Evolutionary conservation across 1,284 basidiomycete genomes (phyloP).

Genomic region (Puccinia triticina): DNA sequence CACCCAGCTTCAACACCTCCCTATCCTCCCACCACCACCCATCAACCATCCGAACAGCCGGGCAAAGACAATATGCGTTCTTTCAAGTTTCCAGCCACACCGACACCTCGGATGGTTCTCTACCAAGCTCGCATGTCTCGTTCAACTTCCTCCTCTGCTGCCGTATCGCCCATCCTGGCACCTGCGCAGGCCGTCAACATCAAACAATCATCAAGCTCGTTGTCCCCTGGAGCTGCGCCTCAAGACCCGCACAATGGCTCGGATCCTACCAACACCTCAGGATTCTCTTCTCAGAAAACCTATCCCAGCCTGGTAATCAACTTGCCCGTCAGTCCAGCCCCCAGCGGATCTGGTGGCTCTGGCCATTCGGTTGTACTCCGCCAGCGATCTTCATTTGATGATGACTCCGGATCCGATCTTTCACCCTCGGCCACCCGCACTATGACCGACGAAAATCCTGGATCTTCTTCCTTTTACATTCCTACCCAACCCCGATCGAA

Average conservation of each 20-base stretch:
- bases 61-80: constrained; percentile 51
- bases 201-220: not conserved
- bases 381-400: constrained; percentile 41
- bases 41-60: constrained; percentile 33
- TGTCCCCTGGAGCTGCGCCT: not conserved
- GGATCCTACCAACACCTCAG: not conserved
- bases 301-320: not conserved
- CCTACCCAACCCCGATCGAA: constrained; percentile 32
- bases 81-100: constrained; percentile 41
- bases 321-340: not conserved
- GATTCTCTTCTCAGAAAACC: not conserved
- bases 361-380: constrained; percentile 7
- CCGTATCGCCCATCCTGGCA: not conserved
- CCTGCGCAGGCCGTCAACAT: not conserved
- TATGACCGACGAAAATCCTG: not conserved
- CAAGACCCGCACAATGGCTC: not conserved
- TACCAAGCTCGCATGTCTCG: constrained; percentile 26
- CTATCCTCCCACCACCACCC: not conserved
- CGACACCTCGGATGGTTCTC: constrained; percentile 34
- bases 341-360: not conserved
- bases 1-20: constrained; percentile 1
- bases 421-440: constrained; percentile 7
- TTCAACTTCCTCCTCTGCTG: not conserved
- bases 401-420: constrained; percentile 38
- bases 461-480: constrained; percentile 21